Evolutionary conservation across 345 rosid species (phyloP).

Genomic region (Acer saccharum): DNA sequence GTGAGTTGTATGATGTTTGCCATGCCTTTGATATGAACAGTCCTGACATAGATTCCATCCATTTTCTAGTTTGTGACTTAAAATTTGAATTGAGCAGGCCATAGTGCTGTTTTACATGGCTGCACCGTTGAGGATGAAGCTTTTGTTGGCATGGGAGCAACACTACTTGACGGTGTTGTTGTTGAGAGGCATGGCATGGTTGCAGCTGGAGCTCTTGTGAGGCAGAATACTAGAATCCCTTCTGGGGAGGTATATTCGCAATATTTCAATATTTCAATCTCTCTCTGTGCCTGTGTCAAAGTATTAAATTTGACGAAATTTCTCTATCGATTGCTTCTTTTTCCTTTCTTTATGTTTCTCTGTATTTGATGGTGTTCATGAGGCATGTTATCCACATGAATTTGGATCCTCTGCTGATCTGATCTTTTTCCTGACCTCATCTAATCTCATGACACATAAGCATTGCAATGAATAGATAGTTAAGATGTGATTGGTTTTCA

Average conservation of each 20-base stretch:
- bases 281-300: neutral
- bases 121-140: conserved; percentile 93
- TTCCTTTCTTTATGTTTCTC: conserved; percentile 1
- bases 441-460: too few species aligned
- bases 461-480: too few species aligned
- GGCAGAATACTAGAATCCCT: conserved; percentile 86
- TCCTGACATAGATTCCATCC: neutral
- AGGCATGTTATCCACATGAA: neutral
- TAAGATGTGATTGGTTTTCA: too few species aligned
- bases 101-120: conserved; percentile 95
- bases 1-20: conserved; percentile 41
- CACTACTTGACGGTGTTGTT: conserved; percentile 85
- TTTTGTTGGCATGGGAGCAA: conserved; percentile 93
- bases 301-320: neutral
- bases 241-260: conserved; percentile 72
- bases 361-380: neutral
- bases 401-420: too few species aligned
- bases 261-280: too few species aligned
- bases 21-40: neutral
- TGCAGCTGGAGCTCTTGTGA: conserved; percentile 97
- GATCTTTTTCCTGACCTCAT: too few species aligned
- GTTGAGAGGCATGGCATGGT: conserved; percentile 90
- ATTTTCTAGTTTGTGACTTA: conserved; percentile 17
- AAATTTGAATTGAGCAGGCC: conserved; percentile 59
- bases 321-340: neutral